Percentiles rank a stretch among this genome's conserved stretches.
phyloP scores from a whole-genome alignment of 2,329 filamentous ascomycete genomes.

The Tolypocladium inflatum region DNA sequence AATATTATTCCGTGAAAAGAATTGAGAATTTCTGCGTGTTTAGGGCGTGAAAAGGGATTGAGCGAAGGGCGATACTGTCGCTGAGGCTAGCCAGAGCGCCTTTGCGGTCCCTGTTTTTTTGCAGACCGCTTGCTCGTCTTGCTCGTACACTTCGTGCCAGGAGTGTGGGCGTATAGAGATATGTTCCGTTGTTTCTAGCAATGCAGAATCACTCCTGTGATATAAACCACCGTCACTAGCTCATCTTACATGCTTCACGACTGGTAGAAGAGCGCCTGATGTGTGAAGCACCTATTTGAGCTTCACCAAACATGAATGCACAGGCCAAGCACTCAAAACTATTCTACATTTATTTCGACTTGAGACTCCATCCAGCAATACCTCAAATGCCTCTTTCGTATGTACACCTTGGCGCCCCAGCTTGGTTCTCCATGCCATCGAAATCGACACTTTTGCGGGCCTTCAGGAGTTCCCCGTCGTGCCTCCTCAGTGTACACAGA shows the following conservation, averaged over 20 bases:
- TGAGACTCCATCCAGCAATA: neutral
- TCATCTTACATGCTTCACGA: neutral
- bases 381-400: neutral
- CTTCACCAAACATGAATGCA: neutral
- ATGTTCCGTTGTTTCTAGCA: neutral
- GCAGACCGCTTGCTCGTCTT: too few species aligned
- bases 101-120: too few species aligned
- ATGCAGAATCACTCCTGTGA: neutral
- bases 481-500: neutral
- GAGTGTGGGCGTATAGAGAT: neutral
- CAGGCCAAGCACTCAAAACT: neutral
- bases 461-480: neutral
- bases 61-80: too few species aligned
- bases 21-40: too few species aligned
- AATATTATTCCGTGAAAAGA: too few species aligned
- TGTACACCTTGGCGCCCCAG: neutral
- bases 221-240: neutral
- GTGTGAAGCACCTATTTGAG: neutral
- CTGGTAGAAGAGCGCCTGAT: neutral
- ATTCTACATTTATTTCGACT: too few species aligned
- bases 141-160: too few species aligned
- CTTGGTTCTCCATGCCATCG: neutral
- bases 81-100: too few species aligned
- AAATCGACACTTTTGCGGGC: neutral
- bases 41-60: too few species aligned